phyloP scores from a whole-genome alignment of 2,329 filamentous ascomycete genomes.

The Microsporum ferrugineum region DNA sequence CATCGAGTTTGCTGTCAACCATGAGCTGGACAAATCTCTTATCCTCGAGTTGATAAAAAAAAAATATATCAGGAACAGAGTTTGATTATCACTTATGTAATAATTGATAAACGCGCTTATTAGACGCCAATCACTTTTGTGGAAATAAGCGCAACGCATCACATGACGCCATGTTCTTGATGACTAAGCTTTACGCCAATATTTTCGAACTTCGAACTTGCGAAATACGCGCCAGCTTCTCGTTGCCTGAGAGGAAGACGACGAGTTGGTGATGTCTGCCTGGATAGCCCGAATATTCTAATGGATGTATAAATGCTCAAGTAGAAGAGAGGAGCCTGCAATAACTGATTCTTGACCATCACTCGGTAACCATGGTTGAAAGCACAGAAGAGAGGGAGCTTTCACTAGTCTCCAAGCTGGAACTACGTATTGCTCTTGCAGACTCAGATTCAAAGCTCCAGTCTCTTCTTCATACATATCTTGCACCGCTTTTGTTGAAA shows the following conservation, averaged over 20 bases:
- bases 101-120: not conserved
- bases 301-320: not conserved
- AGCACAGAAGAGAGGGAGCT: conserved; percentile 52
- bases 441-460: conserved; percentile 77
- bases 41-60: not conserved
- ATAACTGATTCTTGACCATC: not conserved
- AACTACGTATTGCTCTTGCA: conserved; percentile 70
- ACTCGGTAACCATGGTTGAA: conserved; percentile 15
- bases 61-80: not conserved
- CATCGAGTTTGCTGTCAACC: not conserved
- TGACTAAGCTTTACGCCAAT: not conserved
- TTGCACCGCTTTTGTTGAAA: conserved; percentile 75
- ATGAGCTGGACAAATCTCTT: not conserved
- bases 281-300: not conserved
- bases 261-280: not conserved
- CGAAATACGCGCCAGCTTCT: not conserved
- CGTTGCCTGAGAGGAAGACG: not conserved
- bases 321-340: not conserved
- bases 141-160: not conserved
- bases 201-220: not conserved
- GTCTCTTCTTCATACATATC: conserved; percentile 62
- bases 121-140: not conserved
- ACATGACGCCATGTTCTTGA: not conserved
- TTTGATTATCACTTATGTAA: not conserved
- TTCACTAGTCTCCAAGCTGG: conserved; percentile 70